Evolutionary conservation across 768 basidiomycete genomes (phyloP).

Genomic region (Mycena maculata): DNA sequence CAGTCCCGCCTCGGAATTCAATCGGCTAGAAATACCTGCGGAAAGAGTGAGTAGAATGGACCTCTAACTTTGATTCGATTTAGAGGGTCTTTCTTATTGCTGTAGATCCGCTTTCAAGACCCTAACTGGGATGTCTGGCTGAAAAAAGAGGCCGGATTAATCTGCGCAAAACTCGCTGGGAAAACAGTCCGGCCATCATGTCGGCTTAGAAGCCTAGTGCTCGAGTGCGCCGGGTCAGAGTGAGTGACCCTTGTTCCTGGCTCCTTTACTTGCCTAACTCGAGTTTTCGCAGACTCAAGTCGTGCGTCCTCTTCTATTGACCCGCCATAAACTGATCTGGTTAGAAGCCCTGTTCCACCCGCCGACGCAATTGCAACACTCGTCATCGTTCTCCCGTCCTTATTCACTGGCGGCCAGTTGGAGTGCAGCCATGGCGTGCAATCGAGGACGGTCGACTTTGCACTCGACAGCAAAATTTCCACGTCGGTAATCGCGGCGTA

Average conservation of each 20-base stretch:
- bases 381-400: not conserved
- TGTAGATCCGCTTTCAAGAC: slow-evolving; percentile 7
- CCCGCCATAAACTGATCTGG: not conserved
- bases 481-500: not conserved
- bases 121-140: slow-evolving; percentile 14
- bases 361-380: not conserved
- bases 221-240: not conserved
- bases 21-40: not conserved
- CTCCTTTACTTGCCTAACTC: not conserved
- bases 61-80: too few species aligned
- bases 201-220: not conserved
- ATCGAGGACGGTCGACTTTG: not conserved
- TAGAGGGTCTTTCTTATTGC: too few species aligned
- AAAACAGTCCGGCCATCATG: not conserved
- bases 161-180: slow-evolving; percentile 5
- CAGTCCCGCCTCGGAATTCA: not conserved
- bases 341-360: not conserved
- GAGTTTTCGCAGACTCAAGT: not conserved
- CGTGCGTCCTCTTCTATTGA: not conserved
- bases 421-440: slow-evolving; percentile 4
- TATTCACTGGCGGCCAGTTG: not conserved
- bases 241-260: not conserved
- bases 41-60: not conserved
- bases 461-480: not conserved
- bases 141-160: not conserved